A percentile compares a stretch with the other conserved stretches of the same genome.
Evolutionary conservation across 768 basidiomycete genomes (phyloP).

Genomic region (Rhodotorula paludigena): DNA sequence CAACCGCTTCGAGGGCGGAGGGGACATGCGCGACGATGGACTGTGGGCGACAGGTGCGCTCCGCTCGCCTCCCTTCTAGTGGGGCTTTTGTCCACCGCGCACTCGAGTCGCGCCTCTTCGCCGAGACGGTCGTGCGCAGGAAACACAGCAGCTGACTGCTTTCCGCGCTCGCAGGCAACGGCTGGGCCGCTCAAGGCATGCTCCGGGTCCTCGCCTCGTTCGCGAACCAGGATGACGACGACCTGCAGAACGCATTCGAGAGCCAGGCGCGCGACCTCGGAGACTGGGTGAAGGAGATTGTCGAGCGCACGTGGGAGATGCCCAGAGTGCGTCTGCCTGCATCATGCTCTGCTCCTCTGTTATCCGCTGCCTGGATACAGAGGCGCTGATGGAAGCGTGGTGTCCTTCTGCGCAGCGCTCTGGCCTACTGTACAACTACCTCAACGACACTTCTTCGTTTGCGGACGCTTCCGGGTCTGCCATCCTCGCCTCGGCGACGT

Average conservation of each 20-base stretch:
- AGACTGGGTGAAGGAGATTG: slow-evolving; percentile 44
- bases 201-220: slow-evolving; percentile 73
- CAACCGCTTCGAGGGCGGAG: slow-evolving; percentile 37
- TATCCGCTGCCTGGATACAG: no score
- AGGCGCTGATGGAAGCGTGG: background rate
- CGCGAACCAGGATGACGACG: slow-evolving; percentile 52
- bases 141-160: no score
- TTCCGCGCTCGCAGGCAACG: slow-evolving; percentile 53
- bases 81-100: no score
- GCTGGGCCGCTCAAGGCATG: slow-evolving; percentile 85
- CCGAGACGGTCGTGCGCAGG: background rate
- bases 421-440: slow-evolving; percentile 62
- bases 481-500: slow-evolving; percentile 69
- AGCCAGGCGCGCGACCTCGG: slow-evolving; percentile 44
- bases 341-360: no score
- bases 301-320: slow-evolving; percentile 25
- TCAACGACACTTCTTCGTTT: slow-evolving; percentile 58
- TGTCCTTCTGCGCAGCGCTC: background rate
- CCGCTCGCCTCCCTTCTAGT: no score
- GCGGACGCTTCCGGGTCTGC: slow-evolving; percentile 68
- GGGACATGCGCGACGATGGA: slow-evolving; percentile 54
- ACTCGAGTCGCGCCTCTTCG: background rate
- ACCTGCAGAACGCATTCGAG: slow-evolving; percentile 44
- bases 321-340: slow-evolving; percentile 8
- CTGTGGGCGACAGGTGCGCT: slow-evolving; percentile 58